These are phyloP conservation scores for Saturnispora ahearnii DNA, from an alignment of 805 yeast species.

Conservation along the genomic window DNA sequence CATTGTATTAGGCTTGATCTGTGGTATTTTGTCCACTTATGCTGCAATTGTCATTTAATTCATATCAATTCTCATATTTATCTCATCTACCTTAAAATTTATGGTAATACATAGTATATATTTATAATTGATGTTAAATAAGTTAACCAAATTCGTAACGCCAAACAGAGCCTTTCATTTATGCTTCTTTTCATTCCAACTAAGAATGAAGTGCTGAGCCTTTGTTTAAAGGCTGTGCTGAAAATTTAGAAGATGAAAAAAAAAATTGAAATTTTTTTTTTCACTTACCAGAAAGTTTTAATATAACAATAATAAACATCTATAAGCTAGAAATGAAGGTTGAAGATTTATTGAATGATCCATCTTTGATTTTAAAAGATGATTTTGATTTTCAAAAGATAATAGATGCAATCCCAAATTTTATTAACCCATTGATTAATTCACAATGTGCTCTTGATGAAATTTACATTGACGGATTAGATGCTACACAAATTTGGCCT, in stretches of 20 bases:
- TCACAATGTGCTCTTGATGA: slow-evolving; percentile 60
- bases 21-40: slow-evolving; percentile 54
- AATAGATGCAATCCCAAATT: slow-evolving; percentile 10
- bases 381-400: slow-evolving; percentile 8
- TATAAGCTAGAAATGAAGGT: background rate
- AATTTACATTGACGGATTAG: slow-evolving; percentile 76
- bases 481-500: slow-evolving; percentile 87
- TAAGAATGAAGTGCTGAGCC: slow-evolving; percentile 3
- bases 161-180: too few species aligned
- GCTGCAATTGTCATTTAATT: slow-evolving; percentile 33
- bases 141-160: too few species aligned
- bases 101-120: too few species aligned
- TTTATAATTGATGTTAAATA: too few species aligned
- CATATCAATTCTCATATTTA: too few species aligned
- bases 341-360: slow-evolving; percentile 8
- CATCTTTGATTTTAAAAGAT: slow-evolving; percentile 6
- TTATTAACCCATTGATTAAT: slow-evolving; percentile 19
- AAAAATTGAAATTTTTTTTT: background rate
- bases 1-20: slow-evolving; percentile 36
- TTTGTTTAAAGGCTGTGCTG: slow-evolving; percentile 5
- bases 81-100: too few species aligned
- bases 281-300: background rate
- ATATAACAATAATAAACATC: background rate
- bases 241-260: background rate
- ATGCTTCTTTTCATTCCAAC: background rate